A percentile compares a stretch with the other conserved stretches of the same genome.
phyloP scores from a whole-genome alignment of 495 filamentous ascomycete species.

The Lophium mytilinum region DNA sequence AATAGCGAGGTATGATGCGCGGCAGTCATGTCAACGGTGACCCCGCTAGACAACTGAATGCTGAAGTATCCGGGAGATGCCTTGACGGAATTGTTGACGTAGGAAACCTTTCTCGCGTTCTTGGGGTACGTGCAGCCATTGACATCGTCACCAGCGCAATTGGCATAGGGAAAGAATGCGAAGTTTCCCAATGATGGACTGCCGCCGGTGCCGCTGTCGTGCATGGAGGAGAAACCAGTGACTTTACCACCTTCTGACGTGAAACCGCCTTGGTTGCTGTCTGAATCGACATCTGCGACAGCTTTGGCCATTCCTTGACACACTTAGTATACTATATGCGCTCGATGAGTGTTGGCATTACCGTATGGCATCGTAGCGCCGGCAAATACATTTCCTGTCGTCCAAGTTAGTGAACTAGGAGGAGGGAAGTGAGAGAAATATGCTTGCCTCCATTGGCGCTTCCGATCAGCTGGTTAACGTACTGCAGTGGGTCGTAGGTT shows the following conservation, averaged over 20 bases:
- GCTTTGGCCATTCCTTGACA: conserved; percentile 61
- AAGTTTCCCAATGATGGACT: conserved; percentile 56
- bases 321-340: neutral
- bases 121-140: conserved; percentile 58
- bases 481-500: conserved; percentile 14
- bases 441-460: conserved; percentile 28
- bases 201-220: conserved; percentile 48
- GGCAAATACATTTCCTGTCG: conserved; percentile 61
- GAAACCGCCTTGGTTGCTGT: conserved; percentile 62
- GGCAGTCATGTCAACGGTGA: conserved; percentile 60
- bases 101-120: conserved; percentile 40
- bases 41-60: conserved; percentile 49
- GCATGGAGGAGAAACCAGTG: conserved; percentile 61
- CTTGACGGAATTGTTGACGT: conserved; percentile 41
- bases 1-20: conserved; percentile 59
- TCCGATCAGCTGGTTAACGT: conserved; percentile 34
- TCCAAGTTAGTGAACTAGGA: neutral
- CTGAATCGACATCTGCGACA: conserved; percentile 58
- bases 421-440: neutral
- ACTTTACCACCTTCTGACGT: conserved; percentile 54
- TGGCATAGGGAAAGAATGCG: conserved; percentile 58
- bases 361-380: conserved; percentile 63
- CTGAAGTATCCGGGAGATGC: conserved; percentile 62
- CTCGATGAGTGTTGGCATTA: neutral
- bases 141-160: conserved; percentile 55